Base-by-base conservation (phyloP, 148 eudicot species). In the Pouteria glomerata region DNA sequence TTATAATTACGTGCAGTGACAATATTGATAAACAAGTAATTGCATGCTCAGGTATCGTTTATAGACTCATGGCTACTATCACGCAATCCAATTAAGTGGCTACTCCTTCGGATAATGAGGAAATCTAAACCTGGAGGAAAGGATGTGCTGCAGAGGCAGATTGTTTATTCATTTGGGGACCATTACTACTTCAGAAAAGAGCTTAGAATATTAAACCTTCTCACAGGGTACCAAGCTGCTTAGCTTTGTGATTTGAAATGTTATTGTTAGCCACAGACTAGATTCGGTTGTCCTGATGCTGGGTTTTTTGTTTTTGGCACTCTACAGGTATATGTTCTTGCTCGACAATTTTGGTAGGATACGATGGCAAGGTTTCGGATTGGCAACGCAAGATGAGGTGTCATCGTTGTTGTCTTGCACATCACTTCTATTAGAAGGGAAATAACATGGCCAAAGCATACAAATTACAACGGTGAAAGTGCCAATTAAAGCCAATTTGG, bases 181-280 rank as follows among this genome's bases (percentile, higher is more conserved):
- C 82, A 92, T 84, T 96, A 96, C 66, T 79, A 96, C 82, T 83
- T 92, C 83, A 82, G 97, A 64, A 96, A 92, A 82, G 96, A 96
- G 78, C 92, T 96, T 59, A 88, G 85, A 76, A 90, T 92, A 80
- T 63, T 92, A 68, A 96, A 95, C 84, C 96, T 92, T 70, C 84
- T 91, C 66, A 90, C 96, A 3, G 97, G 97, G 99, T 95, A 95
- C 24, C 62, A 27, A 77, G 29, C 24, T 15, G 62, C 3, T 33
- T 61, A 1, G 16, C 30, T 27, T 7, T 15, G 5, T 19, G 4
- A 8, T 72, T 50, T 82, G 35, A 26, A 42, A 6, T 7, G 37
- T 30, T n/a, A n/a, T n/a, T 15, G 60, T 55, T 48, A 21, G 24
- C 29, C 34, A 6, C 34, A 6, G 53, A 66, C 42, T 53, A 66